A percentile compares a stretch with the other conserved stretches of the same genome.
Evolutionary conservation across 1,284 basidiomycete genomes (phyloP).

Genomic region (Ceratobasidium theobromae): DNA sequence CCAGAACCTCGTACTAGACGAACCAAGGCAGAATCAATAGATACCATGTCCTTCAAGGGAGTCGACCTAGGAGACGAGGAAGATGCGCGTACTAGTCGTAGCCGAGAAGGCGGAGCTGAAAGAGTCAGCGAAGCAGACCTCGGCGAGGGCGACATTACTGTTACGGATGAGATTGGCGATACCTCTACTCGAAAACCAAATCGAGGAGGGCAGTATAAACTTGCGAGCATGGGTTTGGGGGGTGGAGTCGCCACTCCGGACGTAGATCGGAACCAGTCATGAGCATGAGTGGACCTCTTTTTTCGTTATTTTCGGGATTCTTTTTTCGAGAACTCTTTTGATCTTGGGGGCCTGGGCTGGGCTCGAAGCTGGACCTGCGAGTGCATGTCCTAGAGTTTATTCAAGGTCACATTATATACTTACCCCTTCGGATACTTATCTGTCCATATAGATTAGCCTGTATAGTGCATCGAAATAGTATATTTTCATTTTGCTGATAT

Average conservation of each 20-base stretch:
- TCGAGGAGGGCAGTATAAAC: conserved; percentile 12
- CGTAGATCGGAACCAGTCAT: not conserved
- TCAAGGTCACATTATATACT: not conserved
- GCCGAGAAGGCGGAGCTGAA: not conserved
- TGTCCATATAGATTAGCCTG: no score
- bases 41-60: conserved; percentile 6
- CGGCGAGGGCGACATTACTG: not conserved
- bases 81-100: not conserved
- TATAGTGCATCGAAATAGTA: not conserved
- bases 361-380: not conserved
- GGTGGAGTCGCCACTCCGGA: conserved; percentile 7
- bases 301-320: not conserved
- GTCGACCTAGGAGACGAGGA: conserved; percentile 13
- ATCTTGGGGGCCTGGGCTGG: not conserved
- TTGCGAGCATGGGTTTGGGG: conserved; percentile 15
- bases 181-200: not conserved
- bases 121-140: conserved; percentile 9
- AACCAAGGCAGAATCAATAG: conserved; percentile 12
- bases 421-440: not conserved
- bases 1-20: conserved; percentile 21
- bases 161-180: not conserved
- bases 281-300: not conserved
- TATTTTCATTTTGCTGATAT: no score
- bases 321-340: not conserved
- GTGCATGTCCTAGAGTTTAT: not conserved